Percentiles rank a stretch among this genome's conserved stretches.
Evolutionary conservation across 2,329 filamentous ascomycete species (phyloP).

Genomic region (Hirsutella rhossiliensis): DNA sequence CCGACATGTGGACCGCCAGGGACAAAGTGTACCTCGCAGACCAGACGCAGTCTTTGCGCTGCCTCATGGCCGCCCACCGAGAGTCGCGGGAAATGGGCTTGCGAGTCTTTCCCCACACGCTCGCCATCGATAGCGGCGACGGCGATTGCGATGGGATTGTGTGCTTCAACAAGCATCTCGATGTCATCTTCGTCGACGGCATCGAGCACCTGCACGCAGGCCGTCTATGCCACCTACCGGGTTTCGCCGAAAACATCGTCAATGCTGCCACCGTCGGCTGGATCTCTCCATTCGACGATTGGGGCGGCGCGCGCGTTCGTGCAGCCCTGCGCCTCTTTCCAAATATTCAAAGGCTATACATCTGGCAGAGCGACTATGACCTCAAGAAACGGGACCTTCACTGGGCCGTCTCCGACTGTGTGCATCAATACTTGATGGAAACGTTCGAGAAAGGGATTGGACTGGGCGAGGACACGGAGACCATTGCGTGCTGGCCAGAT

Average conservation of each 20-base stretch:
- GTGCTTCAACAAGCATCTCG: conserved; percentile 16
- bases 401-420: conserved; percentile 20
- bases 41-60: conserved; percentile 16
- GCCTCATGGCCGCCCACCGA: conserved; percentile 19
- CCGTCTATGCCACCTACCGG: conserved; percentile 6
- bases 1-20: conserved; percentile 7
- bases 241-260: conserved; percentile 16
- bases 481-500: conserved; percentile 22
- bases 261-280: conserved; percentile 14
- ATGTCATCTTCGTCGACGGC: conserved; percentile 16
- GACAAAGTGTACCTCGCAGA: conserved; percentile 12
- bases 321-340: conserved; percentile 8
- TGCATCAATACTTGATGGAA: conserved; percentile 14
- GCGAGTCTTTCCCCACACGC: conserved; percentile 17
- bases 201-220: background rate
- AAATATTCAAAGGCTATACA: conserved; percentile 16
- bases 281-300: background rate
- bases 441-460: conserved; percentile 13
- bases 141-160: conserved; percentile 12
- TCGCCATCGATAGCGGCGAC: conserved; percentile 13
- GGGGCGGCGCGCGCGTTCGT: background rate
- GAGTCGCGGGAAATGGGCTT: conserved; percentile 23
- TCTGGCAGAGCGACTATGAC: background rate
- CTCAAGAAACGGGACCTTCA: conserved; percentile 6
- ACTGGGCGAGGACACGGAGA: conserved; percentile 11